Percentiles rank a stretch among this genome's conserved stretches.
Evolutionary conservation across 352 stramenopile species (phyloP).

Genomic region (Thalassiosira hispida): DNA sequence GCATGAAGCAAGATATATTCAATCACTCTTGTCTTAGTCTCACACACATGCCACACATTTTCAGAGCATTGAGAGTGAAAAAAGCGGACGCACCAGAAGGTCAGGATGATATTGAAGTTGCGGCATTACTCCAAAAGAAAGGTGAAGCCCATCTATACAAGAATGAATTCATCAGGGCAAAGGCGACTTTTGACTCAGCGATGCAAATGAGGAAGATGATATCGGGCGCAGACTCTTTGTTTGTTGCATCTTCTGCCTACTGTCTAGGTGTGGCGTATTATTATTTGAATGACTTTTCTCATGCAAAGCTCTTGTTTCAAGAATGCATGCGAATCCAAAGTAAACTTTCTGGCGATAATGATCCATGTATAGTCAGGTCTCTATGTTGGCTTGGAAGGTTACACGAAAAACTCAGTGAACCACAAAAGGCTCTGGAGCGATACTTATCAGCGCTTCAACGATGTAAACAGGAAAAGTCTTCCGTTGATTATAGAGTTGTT

Average conservation of each 20-base stretch:
- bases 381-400: constrained; percentile 60
- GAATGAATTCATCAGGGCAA: constrained; percentile 57
- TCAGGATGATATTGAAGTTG: constrained; percentile 51
- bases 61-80: constrained; percentile 52
- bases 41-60: constrained; percentile 1
- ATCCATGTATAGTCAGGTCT: constrained; percentile 29
- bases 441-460: constrained; percentile 55
- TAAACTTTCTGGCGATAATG: constrained; percentile 44
- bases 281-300: constrained; percentile 55
- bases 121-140: constrained; percentile 61
- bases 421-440: constrained; percentile 45
- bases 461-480: constrained; percentile 46
- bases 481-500: constrained; percentile 54
- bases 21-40: background rate
- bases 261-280: constrained; percentile 59
- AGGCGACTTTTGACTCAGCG: constrained; percentile 57
- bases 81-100: constrained; percentile 24
- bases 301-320: constrained; percentile 58
- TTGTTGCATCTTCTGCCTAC: constrained; percentile 46
- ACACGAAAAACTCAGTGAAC: constrained; percentile 52
- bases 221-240: constrained; percentile 29
- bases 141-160: constrained; percentile 62
- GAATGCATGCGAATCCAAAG: constrained; percentile 54
- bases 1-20: background rate
- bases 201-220: constrained; percentile 51